These are phyloP conservation scores for Cubamyces sp. DNA, from an alignment of 768 basidiomycete genomes.

Conservation along the genomic window DNA sequence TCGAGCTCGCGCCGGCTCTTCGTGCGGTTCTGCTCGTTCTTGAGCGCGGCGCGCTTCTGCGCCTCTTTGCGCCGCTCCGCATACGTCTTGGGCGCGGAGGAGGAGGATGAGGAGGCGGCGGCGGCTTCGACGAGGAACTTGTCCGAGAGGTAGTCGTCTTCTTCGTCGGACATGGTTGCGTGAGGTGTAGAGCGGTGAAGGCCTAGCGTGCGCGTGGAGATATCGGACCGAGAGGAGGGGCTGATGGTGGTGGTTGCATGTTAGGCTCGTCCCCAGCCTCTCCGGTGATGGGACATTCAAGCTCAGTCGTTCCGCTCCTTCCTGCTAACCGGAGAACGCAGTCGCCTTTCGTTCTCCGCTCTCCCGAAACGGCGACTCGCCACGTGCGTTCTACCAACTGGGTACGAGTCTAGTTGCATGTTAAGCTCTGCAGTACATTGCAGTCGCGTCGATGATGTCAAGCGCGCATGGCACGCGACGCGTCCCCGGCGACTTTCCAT, in stretches of 20 bases:
- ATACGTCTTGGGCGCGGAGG: slow-evolving; percentile 62
- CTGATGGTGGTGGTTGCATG: neutral
- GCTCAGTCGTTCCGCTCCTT: neutral
- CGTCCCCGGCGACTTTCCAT: neutral
- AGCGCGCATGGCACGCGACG: slow-evolving; percentile 9
- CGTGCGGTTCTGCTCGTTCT: slow-evolving; percentile 66
- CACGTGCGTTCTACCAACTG: no score
- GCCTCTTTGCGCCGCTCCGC: slow-evolving; percentile 71
- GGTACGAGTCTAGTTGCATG: neutral
- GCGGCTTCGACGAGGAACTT: slow-evolving; percentile 65
- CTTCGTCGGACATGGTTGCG: slow-evolving; percentile 65
- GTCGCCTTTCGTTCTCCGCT: neutral
- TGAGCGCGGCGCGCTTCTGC: slow-evolving; percentile 55
- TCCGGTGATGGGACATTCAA: neutral
- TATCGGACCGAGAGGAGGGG: neutral
- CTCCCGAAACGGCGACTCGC: no score
- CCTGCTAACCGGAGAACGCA: neutral
- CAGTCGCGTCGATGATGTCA: slow-evolving; percentile 14
- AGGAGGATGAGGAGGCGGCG: slow-evolving; percentile 35
- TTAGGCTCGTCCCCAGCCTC: slow-evolving; percentile 4
- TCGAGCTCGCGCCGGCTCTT: slow-evolving; percentile 74
- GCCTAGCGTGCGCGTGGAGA: neutral
- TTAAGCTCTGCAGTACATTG: neutral
- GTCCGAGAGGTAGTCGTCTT: slow-evolving; percentile 89
- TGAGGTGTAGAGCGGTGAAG: neutral